Evolutionary conservation across 164 flowering plant species (phyloP).

Genomic region (Stephania yunnanensis): DNA sequence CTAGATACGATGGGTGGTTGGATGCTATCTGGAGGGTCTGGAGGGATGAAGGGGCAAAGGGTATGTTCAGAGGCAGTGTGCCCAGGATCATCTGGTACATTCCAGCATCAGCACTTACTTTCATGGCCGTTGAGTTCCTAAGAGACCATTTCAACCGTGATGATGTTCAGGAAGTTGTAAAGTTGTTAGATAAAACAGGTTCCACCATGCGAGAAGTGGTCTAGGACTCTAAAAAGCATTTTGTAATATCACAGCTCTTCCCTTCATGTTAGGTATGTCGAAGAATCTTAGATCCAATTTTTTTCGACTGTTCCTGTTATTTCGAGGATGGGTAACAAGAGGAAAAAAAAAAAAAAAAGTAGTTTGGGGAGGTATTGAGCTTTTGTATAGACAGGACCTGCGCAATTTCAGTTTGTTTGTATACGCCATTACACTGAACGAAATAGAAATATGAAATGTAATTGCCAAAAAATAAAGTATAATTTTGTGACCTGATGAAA

Average conservation of each 20-base stretch:
- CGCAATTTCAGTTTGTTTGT: neutral
- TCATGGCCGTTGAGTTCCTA: conserved; percentile 92
- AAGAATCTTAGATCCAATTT: neutral
- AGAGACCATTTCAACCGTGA: conserved; percentile 60
- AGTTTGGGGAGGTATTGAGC: neutral
- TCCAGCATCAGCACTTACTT: conserved; percentile 90
- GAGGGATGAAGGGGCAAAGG: conserved; percentile 62
- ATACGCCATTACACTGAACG: neutral
- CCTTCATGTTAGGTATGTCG: neutral
- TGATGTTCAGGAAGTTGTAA: conserved; percentile 32
- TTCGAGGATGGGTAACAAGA: neutral
- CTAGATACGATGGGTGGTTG: conserved; percentile 78
- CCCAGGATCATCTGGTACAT: conserved; percentile 89
- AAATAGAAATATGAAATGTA: too few relatives aligned
- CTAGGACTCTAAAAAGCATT: neutral
- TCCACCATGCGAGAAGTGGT: conserved; percentile 36
- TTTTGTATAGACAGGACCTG: neutral
- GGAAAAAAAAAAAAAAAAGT: neutral
- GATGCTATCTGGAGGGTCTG: conserved; percentile 60
- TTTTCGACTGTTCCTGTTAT: neutral
- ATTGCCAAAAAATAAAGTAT: too few relatives aligned
- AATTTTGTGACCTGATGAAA: too few relatives aligned
- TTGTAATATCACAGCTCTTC: neutral
- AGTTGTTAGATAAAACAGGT: conserved; percentile 43
- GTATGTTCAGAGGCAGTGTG: conserved; percentile 80